These are phyloP conservation scores for Microdochium bolleyi DNA, from an alignment of 2,329 filamentous ascomycete species.

Conservation along the genomic window DNA sequence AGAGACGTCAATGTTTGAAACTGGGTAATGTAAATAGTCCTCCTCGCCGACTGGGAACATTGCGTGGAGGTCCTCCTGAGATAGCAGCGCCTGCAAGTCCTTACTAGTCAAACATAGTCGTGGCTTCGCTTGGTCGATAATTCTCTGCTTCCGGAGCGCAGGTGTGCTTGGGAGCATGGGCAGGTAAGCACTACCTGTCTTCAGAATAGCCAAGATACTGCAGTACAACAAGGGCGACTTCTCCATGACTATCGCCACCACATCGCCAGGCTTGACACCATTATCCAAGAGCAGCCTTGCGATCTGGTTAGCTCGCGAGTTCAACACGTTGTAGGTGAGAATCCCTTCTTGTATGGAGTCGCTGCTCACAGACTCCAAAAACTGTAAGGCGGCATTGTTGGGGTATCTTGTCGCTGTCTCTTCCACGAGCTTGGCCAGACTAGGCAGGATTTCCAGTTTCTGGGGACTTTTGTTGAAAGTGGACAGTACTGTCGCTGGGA, in stretches of 20 bases:
- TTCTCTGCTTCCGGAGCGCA: constrained; percentile 45
- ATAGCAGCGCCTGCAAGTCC: constrained; percentile 8
- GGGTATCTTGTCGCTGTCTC: constrained; percentile 37
- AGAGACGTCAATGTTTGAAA: constrained; percentile 25
- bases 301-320: constrained; percentile 54
- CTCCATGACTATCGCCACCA: constrained; percentile 70
- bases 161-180: constrained; percentile 71
- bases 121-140: constrained; percentile 53
- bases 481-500: constrained; percentile 32
- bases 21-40: constrained; percentile 17
- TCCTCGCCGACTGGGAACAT: constrained; percentile 25
- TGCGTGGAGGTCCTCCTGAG: constrained; percentile 6
- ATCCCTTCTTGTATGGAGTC: constrained; percentile 24
- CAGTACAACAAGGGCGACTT: constrained; percentile 69
- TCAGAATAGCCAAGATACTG: constrained; percentile 65
- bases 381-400: constrained; percentile 53
- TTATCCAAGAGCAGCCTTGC: constrained; percentile 44
- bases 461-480: constrained; percentile 34
- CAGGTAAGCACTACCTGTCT: constrained; percentile 72
- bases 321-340: constrained; percentile 59
- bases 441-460: constrained; percentile 24
- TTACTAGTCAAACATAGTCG: constrained; percentile 33
- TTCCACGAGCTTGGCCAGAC: constrained; percentile 48
- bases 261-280: constrained; percentile 40
- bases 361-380: constrained; percentile 41